phyloP scores from a whole-genome alignment of 208 protist genomes.

The Borovskyia barvae region DNA sequence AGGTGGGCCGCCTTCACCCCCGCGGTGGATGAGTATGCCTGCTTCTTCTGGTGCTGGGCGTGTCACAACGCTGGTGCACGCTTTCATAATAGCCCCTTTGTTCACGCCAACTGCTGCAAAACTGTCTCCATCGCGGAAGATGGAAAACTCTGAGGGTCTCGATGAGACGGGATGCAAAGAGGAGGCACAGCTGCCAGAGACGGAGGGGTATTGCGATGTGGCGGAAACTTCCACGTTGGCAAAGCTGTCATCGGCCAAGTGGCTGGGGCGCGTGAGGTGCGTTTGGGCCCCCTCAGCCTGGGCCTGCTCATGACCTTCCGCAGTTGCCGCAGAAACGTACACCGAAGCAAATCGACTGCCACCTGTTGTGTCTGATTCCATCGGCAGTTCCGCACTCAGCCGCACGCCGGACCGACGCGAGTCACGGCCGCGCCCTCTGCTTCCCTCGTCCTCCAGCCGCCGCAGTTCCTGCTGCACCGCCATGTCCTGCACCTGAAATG shows the following conservation, averaged over 20 bases:
- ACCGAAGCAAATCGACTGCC: background rate
- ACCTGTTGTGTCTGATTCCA: constrained; percentile 24
- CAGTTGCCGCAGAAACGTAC: constrained; percentile 1
- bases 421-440: constrained; percentile 9
- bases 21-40: constrained; percentile 18
- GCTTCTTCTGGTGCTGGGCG: constrained; percentile 10
- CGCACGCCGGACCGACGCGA: constrained; percentile 63
- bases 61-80: constrained; percentile 7
- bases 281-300: constrained; percentile 17
- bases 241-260: constrained; percentile 13
- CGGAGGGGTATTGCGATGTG: constrained; percentile 25
- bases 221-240: constrained; percentile 24
- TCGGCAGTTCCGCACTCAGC: constrained; percentile 53
- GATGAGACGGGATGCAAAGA: constrained; percentile 35
- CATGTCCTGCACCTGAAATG: constrained; percentile 79
- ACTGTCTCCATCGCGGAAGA: constrained; percentile 61
- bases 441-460: constrained; percentile 28
- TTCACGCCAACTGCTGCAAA: background rate
- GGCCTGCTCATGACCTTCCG: constrained; percentile 15
- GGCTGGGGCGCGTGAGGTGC: constrained; percentile 9
- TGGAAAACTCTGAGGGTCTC: constrained; percentile 68
- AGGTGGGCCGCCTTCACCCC: background rate
- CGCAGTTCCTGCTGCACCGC: constrained; percentile 62
- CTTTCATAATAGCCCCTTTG: background rate
- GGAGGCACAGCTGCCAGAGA: constrained; percentile 14